These are phyloP conservation scores for Prunus salicina DNA, from an alignment of 306 rosid species.

Conservation along the genomic window DNA sequence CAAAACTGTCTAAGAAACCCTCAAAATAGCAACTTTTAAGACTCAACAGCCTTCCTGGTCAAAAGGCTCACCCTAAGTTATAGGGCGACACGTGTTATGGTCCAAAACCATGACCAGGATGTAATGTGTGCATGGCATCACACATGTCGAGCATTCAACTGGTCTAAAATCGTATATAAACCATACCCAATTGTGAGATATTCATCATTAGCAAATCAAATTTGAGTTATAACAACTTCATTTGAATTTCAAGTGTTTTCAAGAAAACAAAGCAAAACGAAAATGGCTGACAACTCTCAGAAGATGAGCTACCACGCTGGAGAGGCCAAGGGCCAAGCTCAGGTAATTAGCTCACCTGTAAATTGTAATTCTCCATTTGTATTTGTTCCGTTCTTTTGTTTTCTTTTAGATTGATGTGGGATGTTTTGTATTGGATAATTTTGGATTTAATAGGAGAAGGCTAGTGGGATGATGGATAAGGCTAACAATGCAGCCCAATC, in stretches of 20 bases:
- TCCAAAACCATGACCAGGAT: neutral
- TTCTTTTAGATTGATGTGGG: neutral
- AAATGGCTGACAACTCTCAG: too few relatives aligned
- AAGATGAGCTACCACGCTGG: too few relatives aligned
- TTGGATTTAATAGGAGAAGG: slow-evolving; percentile 45
- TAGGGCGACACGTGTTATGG: neutral
- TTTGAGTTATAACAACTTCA: neutral
- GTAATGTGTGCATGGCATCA: neutral
- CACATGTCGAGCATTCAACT: neutral
- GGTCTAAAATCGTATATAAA: neutral
- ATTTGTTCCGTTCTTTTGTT: too few relatives aligned
- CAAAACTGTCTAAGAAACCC: too few relatives aligned
- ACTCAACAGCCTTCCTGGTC: neutral
- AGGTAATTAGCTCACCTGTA: too few relatives aligned
- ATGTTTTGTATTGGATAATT: neutral
- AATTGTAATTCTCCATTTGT: too few relatives aligned
- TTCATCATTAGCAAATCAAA: neutral
- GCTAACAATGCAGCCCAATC: slow-evolving; percentile 52
- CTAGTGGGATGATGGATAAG: slow-evolving; percentile 43
- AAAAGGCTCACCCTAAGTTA: neutral
- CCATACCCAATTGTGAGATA: neutral
- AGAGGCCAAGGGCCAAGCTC: too few relatives aligned
- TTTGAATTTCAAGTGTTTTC: neutral
- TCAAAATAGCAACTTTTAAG: neutral
- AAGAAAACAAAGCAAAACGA: neutral